Evolutionary conservation across 2,329 filamentous ascomycete species (phyloP), one percentile per base, ranked within the genome.

Genomic region (Coniella vitis): DNA sequence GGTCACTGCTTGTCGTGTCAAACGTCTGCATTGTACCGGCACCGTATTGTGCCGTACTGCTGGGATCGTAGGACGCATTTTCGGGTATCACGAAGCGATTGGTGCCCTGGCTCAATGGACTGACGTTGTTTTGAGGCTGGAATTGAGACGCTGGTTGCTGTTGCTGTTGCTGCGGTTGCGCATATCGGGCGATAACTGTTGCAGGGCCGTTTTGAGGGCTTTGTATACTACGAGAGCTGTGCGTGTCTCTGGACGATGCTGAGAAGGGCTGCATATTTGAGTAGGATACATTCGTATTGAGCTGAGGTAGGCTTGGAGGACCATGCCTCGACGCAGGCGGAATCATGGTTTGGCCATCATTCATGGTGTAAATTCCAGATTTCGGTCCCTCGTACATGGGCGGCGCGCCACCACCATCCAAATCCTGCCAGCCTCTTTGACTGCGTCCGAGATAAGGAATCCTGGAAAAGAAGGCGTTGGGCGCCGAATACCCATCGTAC

Each of bases 401-500:
- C 5, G 40, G 21, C 13, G 42, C 14, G 9, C 45, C 38, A 37
- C 42, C 36, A 16, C 63, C 61, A 2, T 61, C 60, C 16, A 69
- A 57, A 5, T 59, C 60, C 48, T 65, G 54, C 62, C 62, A 64
- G 4, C 54, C 45, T 32, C 51, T 43, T 16, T 51, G 54, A 4
- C 54, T 52, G 9, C 54, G 55, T 7, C 52, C 60, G 16, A 71
- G 51, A 42, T 69, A 66, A 1, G 70, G 65, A 0, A 72, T 52
- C 35, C 61, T 66, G 43, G 59, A 58, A 4, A 61, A 51, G 5
- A 68, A 21, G 3, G 60, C 29, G 9, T 50, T 54, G 3, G 52
- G 45, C 19, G 54, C 32, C 12, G 46, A 31, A 12, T 22, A 47
- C 9, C 49, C 43, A 16, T 45, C 45, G 14, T 39, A 47, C 12